These are phyloP conservation scores for Hyphopichia homilentoma DNA, from an alignment of 805 yeast species.

Conservation along the genomic window DNA sequence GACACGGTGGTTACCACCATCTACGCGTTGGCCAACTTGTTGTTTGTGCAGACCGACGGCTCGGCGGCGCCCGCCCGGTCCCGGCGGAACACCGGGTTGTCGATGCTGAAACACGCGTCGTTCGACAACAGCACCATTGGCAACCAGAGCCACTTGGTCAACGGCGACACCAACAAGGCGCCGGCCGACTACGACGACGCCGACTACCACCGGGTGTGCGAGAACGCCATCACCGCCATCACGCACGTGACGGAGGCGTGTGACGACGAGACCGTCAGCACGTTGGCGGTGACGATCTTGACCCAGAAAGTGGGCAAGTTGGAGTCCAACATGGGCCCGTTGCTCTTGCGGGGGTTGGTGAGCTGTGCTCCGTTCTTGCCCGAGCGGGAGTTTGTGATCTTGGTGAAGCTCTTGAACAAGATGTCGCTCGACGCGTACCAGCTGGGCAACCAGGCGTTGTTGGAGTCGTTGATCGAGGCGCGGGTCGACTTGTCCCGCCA, in stretches of 20 bases:
- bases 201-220: constrained; percentile 43
- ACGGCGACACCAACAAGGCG: neutral
- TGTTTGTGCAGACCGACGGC: constrained; percentile 46
- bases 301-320: constrained; percentile 63
- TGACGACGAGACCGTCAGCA: constrained; percentile 67
- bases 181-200: constrained; percentile 20
- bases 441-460: constrained; percentile 32
- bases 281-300: constrained; percentile 75
- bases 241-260: constrained; percentile 63
- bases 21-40: constrained; percentile 74
- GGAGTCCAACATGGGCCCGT: constrained; percentile 50
- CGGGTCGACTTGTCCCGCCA: constrained; percentile 43
- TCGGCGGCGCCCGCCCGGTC: constrained; percentile 22
- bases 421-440: constrained; percentile 44
- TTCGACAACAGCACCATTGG: constrained; percentile 2
- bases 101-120: constrained; percentile 10
- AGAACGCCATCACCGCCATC: constrained; percentile 67
- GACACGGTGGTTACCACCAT: constrained; percentile 81
- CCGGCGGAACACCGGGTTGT: constrained; percentile 26
- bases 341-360: constrained; percentile 59
- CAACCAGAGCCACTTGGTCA: constrained; percentile 3
- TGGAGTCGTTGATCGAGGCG: constrained; percentile 45
- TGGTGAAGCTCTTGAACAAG: constrained; percentile 55
- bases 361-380: constrained; percentile 59
- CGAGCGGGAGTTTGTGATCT: constrained; percentile 62